These are phyloP conservation scores for Populus alba DNA, from an alignment of 345 rosid species.

Conservation along the genomic window DNA sequence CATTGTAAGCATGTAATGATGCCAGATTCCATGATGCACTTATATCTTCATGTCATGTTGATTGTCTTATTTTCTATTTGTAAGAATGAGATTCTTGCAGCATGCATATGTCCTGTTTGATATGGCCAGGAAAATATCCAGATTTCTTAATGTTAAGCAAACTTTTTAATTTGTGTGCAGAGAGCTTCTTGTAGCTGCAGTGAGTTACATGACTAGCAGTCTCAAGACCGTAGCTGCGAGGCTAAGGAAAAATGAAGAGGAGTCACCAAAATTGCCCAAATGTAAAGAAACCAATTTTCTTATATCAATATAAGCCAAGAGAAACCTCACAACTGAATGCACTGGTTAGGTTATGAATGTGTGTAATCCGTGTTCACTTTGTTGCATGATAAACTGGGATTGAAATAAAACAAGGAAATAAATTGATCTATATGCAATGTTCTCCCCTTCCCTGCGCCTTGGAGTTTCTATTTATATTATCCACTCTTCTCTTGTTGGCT, in stretches of 20 bases:
- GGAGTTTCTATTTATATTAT: neutral
- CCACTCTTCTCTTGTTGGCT: neutral
- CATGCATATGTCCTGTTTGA: neutral
- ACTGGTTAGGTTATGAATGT: conserved; percentile 53
- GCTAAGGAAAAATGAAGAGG: conserved; percentile 49
- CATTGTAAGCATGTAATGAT: neutral
- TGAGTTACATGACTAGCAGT: conserved; percentile 57
- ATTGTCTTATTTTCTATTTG: neutral
- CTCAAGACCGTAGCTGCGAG: conserved; percentile 51
- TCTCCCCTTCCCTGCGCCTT: neutral
- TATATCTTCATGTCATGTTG: neutral
- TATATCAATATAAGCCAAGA: conserved; percentile 54
- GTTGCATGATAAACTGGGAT: neutral
- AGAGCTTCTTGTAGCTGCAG: conserved; percentile 41
- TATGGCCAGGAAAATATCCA: neutral
- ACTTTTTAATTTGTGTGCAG: conserved; percentile 33
- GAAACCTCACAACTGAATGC: conserved; percentile 44
- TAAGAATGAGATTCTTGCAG: neutral
- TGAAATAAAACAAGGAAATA: no score
- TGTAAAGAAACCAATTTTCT: conserved; percentile 64
- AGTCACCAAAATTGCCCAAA: conserved; percentile 52
- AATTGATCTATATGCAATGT: neutral
- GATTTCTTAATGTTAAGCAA: neutral
- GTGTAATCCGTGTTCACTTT: conserved; percentile 31
- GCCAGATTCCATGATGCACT: neutral